phyloP scores from a whole-genome alignment of 139 green algal species.

The Picochlorum sp. region DNA sequence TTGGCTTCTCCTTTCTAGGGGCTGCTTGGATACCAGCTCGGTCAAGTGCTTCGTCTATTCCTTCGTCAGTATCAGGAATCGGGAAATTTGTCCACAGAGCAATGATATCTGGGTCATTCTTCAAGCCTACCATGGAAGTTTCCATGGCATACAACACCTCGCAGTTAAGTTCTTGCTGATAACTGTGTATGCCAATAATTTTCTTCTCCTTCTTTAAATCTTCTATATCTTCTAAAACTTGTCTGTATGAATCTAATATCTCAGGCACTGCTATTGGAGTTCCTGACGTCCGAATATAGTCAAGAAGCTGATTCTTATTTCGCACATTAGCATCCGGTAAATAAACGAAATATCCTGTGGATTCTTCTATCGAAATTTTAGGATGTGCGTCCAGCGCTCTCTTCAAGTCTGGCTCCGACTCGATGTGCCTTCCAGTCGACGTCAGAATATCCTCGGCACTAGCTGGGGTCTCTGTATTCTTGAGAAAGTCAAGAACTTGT shows the following conservation, averaged over 20 bases:
- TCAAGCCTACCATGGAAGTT: neutral
- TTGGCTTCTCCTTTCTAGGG: conserved; percentile 7
- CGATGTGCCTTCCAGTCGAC: conserved; percentile 1
- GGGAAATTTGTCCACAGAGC: conserved; percentile 1
- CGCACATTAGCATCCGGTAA: conserved; percentile 10
- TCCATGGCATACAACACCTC: conserved; percentile 28
- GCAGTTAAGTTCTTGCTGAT: conserved; percentile 2
- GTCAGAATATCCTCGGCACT: neutral
- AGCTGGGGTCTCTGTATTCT: neutral
- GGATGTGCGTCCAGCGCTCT: neutral
- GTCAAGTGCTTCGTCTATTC: conserved; percentile 10
- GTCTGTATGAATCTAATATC: neutral
- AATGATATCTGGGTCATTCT: conserved; percentile 7
- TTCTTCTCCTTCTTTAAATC: conserved; percentile 8
- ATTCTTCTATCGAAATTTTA: neutral
- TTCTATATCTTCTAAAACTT: neutral
- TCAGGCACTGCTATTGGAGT: neutral
- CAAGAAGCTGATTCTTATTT: conserved; percentile 9
- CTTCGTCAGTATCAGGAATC: conserved; percentile 20
- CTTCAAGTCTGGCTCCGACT: conserved; percentile 1
- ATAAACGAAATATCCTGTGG: neutral
- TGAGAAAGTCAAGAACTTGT: conserved; percentile 16
- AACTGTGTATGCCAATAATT: conserved; percentile 5
- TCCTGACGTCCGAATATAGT: neutral
- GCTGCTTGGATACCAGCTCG: conserved; percentile 13